Evolutionary conservation across 192 early-diverging fungal species (phyloP).

Genomic region (Gaertneriomyces semiglobifer): DNA sequence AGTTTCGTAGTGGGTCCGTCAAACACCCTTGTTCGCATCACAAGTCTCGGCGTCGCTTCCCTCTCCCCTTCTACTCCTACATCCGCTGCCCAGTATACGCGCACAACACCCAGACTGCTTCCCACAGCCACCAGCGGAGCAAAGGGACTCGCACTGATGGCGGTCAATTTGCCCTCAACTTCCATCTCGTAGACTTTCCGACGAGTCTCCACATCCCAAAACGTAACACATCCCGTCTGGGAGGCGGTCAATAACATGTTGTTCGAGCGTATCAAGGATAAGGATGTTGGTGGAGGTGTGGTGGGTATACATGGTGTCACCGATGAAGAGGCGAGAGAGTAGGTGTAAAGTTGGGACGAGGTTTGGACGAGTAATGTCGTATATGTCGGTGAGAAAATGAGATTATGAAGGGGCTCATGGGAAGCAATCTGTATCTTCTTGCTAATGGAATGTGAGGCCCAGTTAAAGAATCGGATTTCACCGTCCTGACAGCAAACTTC

Average conservation of each 20-base stretch:
- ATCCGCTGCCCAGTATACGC: not conserved
- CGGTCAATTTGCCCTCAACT: not conserved
- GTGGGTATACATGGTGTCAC: too few relatives aligned
- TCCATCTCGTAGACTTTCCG: too few relatives aligned
- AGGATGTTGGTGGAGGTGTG: not conserved
- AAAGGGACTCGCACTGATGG: constrained; percentile 3
- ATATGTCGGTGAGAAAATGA: constrained; percentile 47
- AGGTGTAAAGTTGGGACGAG: constrained; percentile 4
- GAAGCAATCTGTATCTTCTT: constrained; percentile 9
- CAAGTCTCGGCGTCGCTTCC: not conserved
- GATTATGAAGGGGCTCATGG: constrained; percentile 8
- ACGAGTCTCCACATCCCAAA: too few relatives aligned
- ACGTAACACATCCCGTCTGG: too few relatives aligned
- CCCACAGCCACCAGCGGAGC: constrained; percentile 9
- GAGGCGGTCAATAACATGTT: not conserved
- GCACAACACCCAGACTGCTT: constrained; percentile 1
- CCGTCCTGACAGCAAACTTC: constrained; percentile 37
- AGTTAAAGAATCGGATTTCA: constrained; percentile 18
- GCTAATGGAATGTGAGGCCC: constrained; percentile 16
- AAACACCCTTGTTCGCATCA: constrained; percentile 4
- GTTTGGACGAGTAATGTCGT: constrained; percentile 18
- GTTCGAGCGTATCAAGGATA: not conserved
- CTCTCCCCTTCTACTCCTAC: not conserved
- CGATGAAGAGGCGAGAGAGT: too few relatives aligned
- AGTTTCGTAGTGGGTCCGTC: constrained; percentile 22